Evolutionary conservation across 768 basidiomycete species (phyloP).

Genomic region (Pilatotrama ljubarskyi): DNA sequence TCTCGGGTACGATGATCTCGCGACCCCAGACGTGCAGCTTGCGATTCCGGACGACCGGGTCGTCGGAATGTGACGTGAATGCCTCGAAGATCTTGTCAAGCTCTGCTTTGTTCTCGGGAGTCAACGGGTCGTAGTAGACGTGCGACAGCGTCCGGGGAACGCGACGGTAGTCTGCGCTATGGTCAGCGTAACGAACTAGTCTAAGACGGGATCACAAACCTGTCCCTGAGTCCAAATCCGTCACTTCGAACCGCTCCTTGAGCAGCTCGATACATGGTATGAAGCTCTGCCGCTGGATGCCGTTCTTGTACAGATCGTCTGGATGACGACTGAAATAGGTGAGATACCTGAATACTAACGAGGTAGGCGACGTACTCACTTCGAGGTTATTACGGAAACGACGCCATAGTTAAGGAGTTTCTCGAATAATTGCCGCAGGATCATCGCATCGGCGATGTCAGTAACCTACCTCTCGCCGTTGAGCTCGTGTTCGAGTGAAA

Average conservation of each 20-base stretch:
- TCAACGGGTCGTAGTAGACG: slow-evolving; percentile 87
- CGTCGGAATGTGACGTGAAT: slow-evolving; percentile 55
- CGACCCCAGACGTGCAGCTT: slow-evolving; percentile 89
- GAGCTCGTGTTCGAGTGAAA: slow-evolving; percentile 7
- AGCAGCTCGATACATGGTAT: slow-evolving; percentile 92
- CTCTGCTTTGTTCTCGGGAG: slow-evolving; percentile 62
- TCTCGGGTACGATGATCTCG: slow-evolving; percentile 74
- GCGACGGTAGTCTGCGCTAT: slow-evolving; percentile 80
- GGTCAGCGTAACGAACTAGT: too few species aligned
- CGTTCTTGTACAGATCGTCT: slow-evolving; percentile 97
- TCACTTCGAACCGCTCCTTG: slow-evolving; percentile 82
- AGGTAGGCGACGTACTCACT: slow-evolving; percentile 53
- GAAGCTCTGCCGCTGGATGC: slow-evolving; percentile 94
- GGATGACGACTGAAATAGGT: slow-evolving; percentile 78
- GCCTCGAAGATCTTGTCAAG: slow-evolving; percentile 84
- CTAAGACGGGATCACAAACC: slow-evolving; percentile 46
- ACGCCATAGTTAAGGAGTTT: slow-evolving; percentile 85
- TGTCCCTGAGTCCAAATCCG: slow-evolving; percentile 93
- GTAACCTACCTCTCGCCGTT: slow-evolving; percentile 60
- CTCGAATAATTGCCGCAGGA: slow-evolving; percentile 87
- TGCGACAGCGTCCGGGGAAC: slow-evolving; percentile 91
- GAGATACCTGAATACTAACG: not conserved
- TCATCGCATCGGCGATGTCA: slow-evolving; percentile 98
- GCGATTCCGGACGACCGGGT: slow-evolving; percentile 60
- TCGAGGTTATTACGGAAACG: slow-evolving; percentile 94